A percentile compares a stretch with the other conserved stretches of the same genome.
Evolutionary conservation across 140 eudicot species (phyloP).

Genomic region (Oenanthe javanica): DNA sequence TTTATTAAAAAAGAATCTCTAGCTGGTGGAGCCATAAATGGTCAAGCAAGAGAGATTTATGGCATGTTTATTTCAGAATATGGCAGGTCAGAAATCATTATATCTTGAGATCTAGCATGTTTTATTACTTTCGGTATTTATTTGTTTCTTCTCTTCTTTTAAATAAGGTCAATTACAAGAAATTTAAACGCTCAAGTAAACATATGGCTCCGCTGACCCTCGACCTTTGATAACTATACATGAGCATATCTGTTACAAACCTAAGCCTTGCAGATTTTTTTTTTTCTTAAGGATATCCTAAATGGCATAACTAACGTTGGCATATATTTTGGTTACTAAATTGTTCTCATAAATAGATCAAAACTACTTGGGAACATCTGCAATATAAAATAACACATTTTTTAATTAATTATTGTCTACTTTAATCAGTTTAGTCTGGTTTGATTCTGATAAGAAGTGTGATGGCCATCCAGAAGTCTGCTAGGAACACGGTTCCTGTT

Average conservation of each 20-base stretch:
- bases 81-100: slow-evolving; percentile 53
- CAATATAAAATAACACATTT: no score
- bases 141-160: not conserved
- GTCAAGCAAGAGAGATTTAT: slow-evolving; percentile 81
- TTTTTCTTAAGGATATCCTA: no score
- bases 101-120: not conserved
- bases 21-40: slow-evolving; percentile 72
- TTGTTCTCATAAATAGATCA: no score
- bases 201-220: not conserved
- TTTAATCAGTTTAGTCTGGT: no score
- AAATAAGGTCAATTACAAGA: not conserved
- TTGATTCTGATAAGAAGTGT: no score
- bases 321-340: no score
- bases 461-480: no score
- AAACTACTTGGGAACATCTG: no score
- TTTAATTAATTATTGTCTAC: no score
- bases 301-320: no score
- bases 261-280: not conserved
- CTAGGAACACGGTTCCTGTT: no score
- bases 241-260: not conserved
- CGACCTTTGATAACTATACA: not conserved
- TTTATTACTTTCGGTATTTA: not conserved
- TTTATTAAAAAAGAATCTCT: slow-evolving; percentile 62
- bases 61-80: slow-evolving; percentile 90
- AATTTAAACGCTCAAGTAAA: no score